Base-by-base conservation (phyloP, 306 rosid genomes). In the Vigna nakashimae region DNA sequence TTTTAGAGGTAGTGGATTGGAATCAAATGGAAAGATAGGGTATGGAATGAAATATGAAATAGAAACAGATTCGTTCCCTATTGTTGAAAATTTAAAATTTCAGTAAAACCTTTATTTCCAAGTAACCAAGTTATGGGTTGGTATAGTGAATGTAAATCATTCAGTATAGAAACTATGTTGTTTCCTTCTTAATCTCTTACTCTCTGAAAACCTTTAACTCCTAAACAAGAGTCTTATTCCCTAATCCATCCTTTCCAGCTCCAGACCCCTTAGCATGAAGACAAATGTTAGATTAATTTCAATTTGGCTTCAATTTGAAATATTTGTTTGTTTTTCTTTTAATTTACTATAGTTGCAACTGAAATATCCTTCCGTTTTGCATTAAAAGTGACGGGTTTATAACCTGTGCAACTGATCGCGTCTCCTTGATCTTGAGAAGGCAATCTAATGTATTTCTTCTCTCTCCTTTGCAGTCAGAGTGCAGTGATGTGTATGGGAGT, bases 401-500 rank as follows among this genome's bases (percentile, higher is more conserved):
- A 76, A 24, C 64, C 64, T 20, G 15, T 71, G 69, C 69, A 43
- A 63, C 18, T 40, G 46, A 71, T 71, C 46, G 17, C 9, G 34
- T 17, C 73, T 11, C 72, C 30, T 42, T 56, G 45, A 22, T 71
- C 70, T 43, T 50, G 82, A 57, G 70, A 80, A 59, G 71, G 30
- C 56, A 74, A 48, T 74, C 83, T 85, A 77, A 89, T 57, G 69
- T 51, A 60, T 28, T 59, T 79, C 59, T 72, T 40, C 67, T 52
- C 59, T 69, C 16, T 74, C 4, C 17, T 36, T 62, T 51, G 57
- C 81, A 93, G 98, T 79, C 95, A 89, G 42, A 75, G 85, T 84
- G 87, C 97, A 57, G 98, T 88, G 53, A 91, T 93, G 97, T 93
- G 98, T 70, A 86, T 93, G 93, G 98, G 98, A 38, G 97, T 91